Percentiles rank a stretch among this genome's conserved stretches.
Evolutionary conservation across 805 yeast species (phyloP).

Genomic region (Cephaloascus albidus): DNA sequence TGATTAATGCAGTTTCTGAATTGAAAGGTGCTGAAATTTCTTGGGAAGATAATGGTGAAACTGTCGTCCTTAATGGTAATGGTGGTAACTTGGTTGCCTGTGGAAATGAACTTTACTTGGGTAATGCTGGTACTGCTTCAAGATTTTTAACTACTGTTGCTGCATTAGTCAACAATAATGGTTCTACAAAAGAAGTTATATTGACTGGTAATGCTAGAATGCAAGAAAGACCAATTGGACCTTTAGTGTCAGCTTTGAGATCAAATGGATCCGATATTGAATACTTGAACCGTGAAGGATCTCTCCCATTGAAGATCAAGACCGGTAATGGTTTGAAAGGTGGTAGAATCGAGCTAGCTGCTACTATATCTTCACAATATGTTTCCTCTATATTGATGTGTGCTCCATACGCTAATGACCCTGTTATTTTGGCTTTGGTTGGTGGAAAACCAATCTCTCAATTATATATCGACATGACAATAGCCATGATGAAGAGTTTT

Average conservation of each 20-base stretch:
- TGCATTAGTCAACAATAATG: conserved; percentile 54
- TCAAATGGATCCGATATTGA: conserved; percentile 70
- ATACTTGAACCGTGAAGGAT: conserved; percentile 69
- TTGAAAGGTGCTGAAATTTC: conserved; percentile 75
- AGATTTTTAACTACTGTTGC: conserved; percentile 91
- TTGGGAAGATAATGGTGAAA: conserved; percentile 86
- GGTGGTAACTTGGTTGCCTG: conserved; percentile 70
- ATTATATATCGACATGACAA: conserved; percentile 94
- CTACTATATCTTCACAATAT: conserved; percentile 94
- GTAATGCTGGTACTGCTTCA: conserved; percentile 98
- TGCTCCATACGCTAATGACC: conserved; percentile 89
- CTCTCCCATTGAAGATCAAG: conserved; percentile 68
- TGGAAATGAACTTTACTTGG: conserved; percentile 67
- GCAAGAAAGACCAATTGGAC: conserved; percentile 97
- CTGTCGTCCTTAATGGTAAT: conserved; percentile 75
- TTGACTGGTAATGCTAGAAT: conserved; percentile 93
- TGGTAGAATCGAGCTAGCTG: conserved; percentile 88
- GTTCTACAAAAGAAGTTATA: conserved; percentile 33
- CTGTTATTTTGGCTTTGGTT: conserved; percentile 79
- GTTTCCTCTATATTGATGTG: conserved; percentile 95
- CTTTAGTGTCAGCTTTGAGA: conserved; percentile 84
- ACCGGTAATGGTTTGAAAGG: conserved; percentile 73
- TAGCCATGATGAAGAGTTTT: conserved; percentile 86
- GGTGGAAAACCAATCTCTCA: conserved; percentile 98
- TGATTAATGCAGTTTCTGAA: conserved; percentile 78